Evolutionary conservation across 2,329 filamentous ascomycete species (phyloP), one percentile per base, ranked within the genome.

Genomic region (Phialocephala sp.): DNA sequence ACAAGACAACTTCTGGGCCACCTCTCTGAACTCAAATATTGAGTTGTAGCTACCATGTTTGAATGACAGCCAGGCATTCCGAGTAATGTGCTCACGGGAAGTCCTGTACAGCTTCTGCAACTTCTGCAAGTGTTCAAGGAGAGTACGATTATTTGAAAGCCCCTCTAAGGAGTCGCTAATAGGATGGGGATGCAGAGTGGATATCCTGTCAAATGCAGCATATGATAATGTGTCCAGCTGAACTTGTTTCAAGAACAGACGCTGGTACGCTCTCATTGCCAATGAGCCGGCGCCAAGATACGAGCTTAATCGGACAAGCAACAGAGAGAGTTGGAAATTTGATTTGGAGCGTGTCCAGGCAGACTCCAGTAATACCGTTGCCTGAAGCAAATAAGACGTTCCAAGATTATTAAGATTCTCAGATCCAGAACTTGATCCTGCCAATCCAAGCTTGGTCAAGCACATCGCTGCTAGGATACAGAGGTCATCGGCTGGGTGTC

Each of bases 161-260:
- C 62, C 67, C n/a, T 71, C 69, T 2, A 67, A 61, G 18, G 67
- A 45, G 39, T 70, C 64, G 18, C 32, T 61, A 55, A 75, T 75
- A 8, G 70, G 66, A 55, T 76, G 76, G 8, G 79, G 79, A 67
- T 79, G 77, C 8, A 79, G 69, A 8, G 74, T 75, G 9, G 78
- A 79, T 47, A 80, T 76, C 45, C 79, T 72, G 57, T 79, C 77
- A 45, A 80, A 74, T 1, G 80, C 62, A 27, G 72, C 75, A 59
- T 79, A 78, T 8, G 77, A 76, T 58, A 80, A 62, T 2, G 79
- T 80, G 66, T 79, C 78, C 39, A 76, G 72, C 66, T 80, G 79
- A 45, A 80, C 75, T 64, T 80, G 76, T 61, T 80, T 80, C 59
- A 79, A 72, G 50, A 72, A 72, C 24, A 80, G 69, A 47, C 76